phyloP scores from a whole-genome alignment of 2,329 filamentous ascomycete species.

The Sclerotinia borealis region DNA sequence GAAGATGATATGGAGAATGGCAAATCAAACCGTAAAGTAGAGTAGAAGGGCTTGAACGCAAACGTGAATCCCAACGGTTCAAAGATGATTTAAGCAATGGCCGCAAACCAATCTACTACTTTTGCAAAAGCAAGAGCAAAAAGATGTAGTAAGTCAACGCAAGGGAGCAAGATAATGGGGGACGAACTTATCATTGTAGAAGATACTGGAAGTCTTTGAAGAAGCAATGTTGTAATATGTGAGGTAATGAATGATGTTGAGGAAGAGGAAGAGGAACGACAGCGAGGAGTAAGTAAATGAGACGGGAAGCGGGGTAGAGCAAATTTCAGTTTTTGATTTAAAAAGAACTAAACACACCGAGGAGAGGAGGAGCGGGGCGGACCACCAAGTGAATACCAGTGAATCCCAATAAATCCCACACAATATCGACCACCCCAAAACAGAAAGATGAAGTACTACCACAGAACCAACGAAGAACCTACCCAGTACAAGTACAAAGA shows the following conservation, averaged over 20 bases:
- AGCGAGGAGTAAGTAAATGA: neutral
- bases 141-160: no score
- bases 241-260: neutral
- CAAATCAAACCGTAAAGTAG: neutral
- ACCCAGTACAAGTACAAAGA: no score
- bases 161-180: neutral
- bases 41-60: neutral
- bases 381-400: neutral
- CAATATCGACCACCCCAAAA: neutral
- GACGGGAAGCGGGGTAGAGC: neutral
- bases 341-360: neutral
- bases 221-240: neutral
- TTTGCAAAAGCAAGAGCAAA: neutral
- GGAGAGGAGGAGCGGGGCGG: neutral
- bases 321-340: accelerated
- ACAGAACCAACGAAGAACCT: neutral
- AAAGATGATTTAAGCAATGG: neutral
- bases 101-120: no score
- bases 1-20: neutral
- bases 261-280: neutral
- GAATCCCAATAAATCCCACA: neutral
- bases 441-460: neutral
- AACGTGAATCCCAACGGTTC: neutral
- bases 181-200: neutral
- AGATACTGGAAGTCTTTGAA: neutral